Base-by-base conservation (phyloP, 108 stramenopile species). In the Fistulifera solaris region DNA sequence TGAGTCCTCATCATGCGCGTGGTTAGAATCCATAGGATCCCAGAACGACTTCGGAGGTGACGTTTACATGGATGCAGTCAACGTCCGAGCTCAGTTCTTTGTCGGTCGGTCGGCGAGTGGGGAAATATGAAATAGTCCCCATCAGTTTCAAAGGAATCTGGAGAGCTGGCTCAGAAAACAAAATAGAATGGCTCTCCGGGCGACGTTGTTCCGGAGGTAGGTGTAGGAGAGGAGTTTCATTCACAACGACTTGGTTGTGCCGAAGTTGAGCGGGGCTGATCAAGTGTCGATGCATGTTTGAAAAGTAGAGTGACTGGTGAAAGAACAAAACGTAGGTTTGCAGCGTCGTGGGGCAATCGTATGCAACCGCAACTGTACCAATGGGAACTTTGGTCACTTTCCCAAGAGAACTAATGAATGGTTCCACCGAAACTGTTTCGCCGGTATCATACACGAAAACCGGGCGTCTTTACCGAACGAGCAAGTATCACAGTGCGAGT, bases 181-280 rank as follows among this genome's bases (percentile, higher is more conserved):
- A 23, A 7, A 51, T 51, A n/a, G 24, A 26, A 35, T 35, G 31
- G 31, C 6, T 6, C 3, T 35, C 6, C 6, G 3, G 31, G 8
- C 8, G 31, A 35, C 31, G 31, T 3, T 35, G 6, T 35, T 35
- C 31, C 8, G 31, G 31, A 6, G 31, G 6, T 35, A 35, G 31
- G 8, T 17, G 25, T 4, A 57, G 23, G 40, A 25, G 27, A 27
- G 66, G 66, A 15, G 2, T 1, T 18, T 75, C 68, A 27, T 52
- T 42, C 15, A 75, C 58, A 1, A 11, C 26, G 13, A 71, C 26
- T 7, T 70, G 71, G 49, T 48, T 47, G 18, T 42, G 13, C 27
- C 77, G 62, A 8, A 71, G 15, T 41, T 78, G 68, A 45, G 59
- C 68, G 8, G 77, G 62, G 41, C 68, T 61, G 8, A 79, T 27